phyloP scores from a whole-genome alignment of 805 yeast genomes.

The Nadsonia fulvescens region DNA sequence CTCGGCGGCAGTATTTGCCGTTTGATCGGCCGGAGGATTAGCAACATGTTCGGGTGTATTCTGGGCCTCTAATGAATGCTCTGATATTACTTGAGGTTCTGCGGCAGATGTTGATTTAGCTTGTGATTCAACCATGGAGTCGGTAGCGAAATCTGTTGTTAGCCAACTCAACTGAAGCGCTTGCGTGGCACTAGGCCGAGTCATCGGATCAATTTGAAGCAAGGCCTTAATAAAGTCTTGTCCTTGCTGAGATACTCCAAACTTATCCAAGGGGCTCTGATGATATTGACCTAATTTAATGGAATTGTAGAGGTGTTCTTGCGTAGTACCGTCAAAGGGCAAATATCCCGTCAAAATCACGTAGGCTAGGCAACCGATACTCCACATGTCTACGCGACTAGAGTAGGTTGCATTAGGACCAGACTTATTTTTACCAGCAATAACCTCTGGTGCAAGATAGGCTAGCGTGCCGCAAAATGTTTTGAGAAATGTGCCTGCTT shows the following conservation, averaged over 20 bases:
- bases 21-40: too few species aligned
- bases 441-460: constrained; percentile 90
- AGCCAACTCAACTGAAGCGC: too few species aligned
- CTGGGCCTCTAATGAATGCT: too few species aligned
- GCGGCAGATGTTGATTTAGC: too few species aligned
- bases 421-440: constrained; percentile 22
- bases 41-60: too few species aligned
- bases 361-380: constrained; percentile 83
- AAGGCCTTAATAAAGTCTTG: constrained; percentile 52
- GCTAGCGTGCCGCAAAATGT: constrained; percentile 97
- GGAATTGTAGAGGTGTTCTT: constrained; percentile 62
- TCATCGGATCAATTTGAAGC: constrained; percentile 57
- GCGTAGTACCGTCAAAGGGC: constrained; percentile 89
- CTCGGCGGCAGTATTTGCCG: too few species aligned
- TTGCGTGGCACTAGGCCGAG: constrained; percentile 53
- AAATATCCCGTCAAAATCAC: constrained; percentile 83
- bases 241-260: constrained; percentile 52
- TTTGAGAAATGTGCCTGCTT: constrained; percentile 69
- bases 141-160: too few species aligned
- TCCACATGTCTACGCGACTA: constrained; percentile 91
- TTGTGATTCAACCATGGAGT: too few species aligned
- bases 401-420: constrained; percentile 32
- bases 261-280: constrained; percentile 35
- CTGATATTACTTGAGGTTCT: too few species aligned
- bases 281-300: constrained; percentile 67